These are phyloP conservation scores for Nymphaea colorata DNA, from an alignment of 164 flowering plant species.

Conservation along the genomic window DNA sequence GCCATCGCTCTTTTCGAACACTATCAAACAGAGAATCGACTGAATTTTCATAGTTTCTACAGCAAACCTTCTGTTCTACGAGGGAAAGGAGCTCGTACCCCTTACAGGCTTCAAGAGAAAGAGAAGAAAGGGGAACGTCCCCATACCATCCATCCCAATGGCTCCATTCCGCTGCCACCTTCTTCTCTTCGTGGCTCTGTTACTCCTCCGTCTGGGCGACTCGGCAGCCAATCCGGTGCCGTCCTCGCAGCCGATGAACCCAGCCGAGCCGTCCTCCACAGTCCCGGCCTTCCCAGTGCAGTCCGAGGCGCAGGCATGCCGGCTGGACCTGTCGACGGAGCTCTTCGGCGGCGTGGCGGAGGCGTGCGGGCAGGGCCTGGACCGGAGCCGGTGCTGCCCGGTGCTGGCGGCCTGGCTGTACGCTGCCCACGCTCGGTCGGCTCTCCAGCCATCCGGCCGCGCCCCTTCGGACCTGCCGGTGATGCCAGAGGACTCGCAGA, in stretches of 20 bases:
- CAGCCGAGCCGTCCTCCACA: constrained; percentile 28
- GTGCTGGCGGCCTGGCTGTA: constrained; percentile 84
- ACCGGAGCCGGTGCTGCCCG: constrained; percentile 63
- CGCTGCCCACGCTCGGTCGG: constrained; percentile 62
- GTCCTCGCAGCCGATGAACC: constrained; percentile 15
- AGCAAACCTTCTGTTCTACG: too few relatives aligned
- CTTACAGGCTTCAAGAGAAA: too few relatives aligned
- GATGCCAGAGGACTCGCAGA: constrained; percentile 84
- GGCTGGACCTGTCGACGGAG: constrained; percentile 49
- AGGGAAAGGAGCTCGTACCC: too few relatives aligned
- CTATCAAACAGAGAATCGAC: too few relatives aligned
- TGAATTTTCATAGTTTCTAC: too few relatives aligned
- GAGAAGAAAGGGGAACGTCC: too few relatives aligned
- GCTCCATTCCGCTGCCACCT: too few relatives aligned
- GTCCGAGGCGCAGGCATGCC: constrained; percentile 48
- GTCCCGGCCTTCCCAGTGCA: constrained; percentile 94
- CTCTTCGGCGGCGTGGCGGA: constrained; percentile 34
- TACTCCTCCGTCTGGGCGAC: too few relatives aligned
- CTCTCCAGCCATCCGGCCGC: constrained; percentile 17
- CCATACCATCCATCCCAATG: too few relatives aligned
- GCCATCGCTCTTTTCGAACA: too few relatives aligned
- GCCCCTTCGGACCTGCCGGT: constrained; percentile 31
- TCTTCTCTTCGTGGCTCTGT: too few relatives aligned
- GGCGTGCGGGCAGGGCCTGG: constrained; percentile 30
- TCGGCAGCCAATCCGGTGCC: too few relatives aligned